Base-by-base conservation (phyloP, 2,329 filamentous ascomycete genomes). In the Camillea tinctor region DNA sequence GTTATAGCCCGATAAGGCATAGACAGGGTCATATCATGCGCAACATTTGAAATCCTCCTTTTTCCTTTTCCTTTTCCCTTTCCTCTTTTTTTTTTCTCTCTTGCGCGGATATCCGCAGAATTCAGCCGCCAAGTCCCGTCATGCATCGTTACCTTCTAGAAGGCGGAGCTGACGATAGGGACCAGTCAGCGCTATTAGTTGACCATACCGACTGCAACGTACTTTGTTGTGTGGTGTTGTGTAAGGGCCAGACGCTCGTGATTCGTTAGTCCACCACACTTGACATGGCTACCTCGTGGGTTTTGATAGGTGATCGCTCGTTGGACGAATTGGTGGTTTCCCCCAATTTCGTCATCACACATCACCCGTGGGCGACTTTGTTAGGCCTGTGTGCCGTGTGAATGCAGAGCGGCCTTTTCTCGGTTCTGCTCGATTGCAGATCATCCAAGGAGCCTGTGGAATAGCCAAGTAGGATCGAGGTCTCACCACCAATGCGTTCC, bases 381-480 rank as follows among this genome's bases (percentile, higher is more conserved):
- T 52, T 60, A 52, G 44, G 58, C 22, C 30, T 17, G 17, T 19
- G 17, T 44, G 49, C 48, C 54, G 15, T 21, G 21, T 44, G 19
- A 55, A 66, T 67, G 68, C 69, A 69, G 53, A 61, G 61, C 70
- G 70, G 70, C 70, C 64, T 66, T 72, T 68, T 68, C 61, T 72
- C 70, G 70, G 70, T 65, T 69, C 68, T 63, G 69, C 58, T 60
- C 63, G 40, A 44, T 54, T 61, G 60, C 53, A 61, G 64, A 65
- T 66, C 66, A 23, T 44, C 60, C 22, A 44, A 21, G 19, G 23
- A 36, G 36, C 9, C 3, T 30, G 51, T 24, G 13, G 51, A 19
- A 53, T 53, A 4, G 23, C n/a, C 26, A 17, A 2, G 9, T 53
- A 17, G 3, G 9, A 53, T 24, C 17, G 23, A 4, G 6, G n/a